These are phyloP conservation scores for Saccharomycopsis sp. DNA, from an alignment of 805 yeast species.

Conservation along the genomic window DNA sequence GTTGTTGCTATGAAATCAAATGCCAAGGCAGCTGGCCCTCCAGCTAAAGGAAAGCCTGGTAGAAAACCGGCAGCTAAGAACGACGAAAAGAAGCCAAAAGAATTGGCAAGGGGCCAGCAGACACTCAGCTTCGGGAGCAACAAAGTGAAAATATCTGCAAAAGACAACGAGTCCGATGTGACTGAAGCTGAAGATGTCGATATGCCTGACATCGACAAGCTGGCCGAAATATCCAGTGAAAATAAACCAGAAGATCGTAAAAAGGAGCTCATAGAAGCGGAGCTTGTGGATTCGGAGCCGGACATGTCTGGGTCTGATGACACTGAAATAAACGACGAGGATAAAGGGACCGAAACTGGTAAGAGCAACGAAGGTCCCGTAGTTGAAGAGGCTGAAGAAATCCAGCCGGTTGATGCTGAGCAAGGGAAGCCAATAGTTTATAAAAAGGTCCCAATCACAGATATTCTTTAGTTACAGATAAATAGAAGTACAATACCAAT, in stretches of 20 bases:
- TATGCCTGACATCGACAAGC: not conserved
- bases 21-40: conserved; percentile 14
- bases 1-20: conserved; percentile 2
- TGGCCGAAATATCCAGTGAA: not conserved
- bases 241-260: conserved; percentile 3
- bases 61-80: not conserved
- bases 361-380: not conserved
- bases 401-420: not conserved
- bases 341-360: conserved; percentile 11
- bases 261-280: conserved; percentile 10
- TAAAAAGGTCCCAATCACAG: not conserved
- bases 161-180: conserved; percentile 2
- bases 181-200: conserved; percentile 5
- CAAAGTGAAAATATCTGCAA: conserved; percentile 1
- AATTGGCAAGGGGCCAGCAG: conserved; percentile 38
- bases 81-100: conserved; percentile 6
- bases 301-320: conserved; percentile 24
- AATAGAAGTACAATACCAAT: too few species aligned
- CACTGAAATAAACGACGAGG: conserved; percentile 23
- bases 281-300: conserved; percentile 24
- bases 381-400: not conserved
- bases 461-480: not conserved
- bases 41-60: conserved; percentile 4
- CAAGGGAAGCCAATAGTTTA: not conserved
- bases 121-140: conserved; percentile 29